Evolutionary conservation across 768 basidiomycete genomes (phyloP).

Genomic region (Macrolepiota albuminosa): DNA sequence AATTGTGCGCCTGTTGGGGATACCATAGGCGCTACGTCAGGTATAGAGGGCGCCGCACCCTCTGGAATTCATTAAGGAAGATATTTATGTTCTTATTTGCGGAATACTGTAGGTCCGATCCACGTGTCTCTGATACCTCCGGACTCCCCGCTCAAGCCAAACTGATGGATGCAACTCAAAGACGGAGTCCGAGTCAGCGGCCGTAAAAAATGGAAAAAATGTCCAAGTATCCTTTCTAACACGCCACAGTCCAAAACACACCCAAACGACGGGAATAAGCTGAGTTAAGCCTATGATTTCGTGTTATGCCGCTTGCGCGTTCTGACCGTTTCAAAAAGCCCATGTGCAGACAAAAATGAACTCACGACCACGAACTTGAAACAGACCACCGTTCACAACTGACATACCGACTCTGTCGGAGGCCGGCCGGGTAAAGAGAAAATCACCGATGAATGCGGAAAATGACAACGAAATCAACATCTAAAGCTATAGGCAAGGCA

Average conservation of each 20-base stretch:
- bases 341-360: not conserved
- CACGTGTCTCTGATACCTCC: slow-evolving; percentile 8
- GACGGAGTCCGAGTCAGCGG: slow-evolving; percentile 16
- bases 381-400: not conserved
- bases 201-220: slow-evolving; percentile 23
- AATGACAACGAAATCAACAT: slow-evolving; percentile 30
- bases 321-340: not conserved
- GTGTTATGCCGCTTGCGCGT: not conserved
- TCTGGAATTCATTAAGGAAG: not conserved
- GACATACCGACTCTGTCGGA: slow-evolving; percentile 27
- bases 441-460: slow-evolving; percentile 40
- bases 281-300: not conserved
- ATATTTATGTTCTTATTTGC: not conserved
- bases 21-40: not conserved
- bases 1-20: not conserved
- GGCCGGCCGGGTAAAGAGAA: slow-evolving; percentile 27
- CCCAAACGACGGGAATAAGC: not conserved
- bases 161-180: slow-evolving; percentile 8
- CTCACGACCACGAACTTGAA: not conserved
- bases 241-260: slow-evolving; percentile 16
- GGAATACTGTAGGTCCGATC: slow-evolving; percentile 1
- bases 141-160: slow-evolving; percentile 15
- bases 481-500: not conserved
- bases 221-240: slow-evolving; percentile 10
- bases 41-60: not conserved